Conservation (phyloP, 345 rosid species). For the Boechera retrofracta region DNA sequence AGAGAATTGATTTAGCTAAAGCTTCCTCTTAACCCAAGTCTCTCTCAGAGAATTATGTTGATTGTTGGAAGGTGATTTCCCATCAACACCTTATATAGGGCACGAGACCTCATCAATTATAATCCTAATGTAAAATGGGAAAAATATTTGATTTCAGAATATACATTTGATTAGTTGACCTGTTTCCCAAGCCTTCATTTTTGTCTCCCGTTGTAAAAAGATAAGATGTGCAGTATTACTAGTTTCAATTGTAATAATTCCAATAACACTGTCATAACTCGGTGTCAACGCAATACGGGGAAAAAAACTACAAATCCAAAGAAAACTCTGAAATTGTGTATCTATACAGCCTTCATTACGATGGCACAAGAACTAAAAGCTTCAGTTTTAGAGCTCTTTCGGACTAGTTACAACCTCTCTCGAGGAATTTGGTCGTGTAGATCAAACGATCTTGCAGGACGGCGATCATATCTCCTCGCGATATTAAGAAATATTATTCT, state of each 20-base stretch:
- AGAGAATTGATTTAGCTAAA: too few relatives aligned
- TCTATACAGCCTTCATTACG: conserved; percentile 17
- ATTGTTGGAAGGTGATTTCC: too few relatives aligned
- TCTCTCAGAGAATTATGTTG: too few relatives aligned
- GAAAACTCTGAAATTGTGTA: not conserved
- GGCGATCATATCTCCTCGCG: conserved; percentile 22
- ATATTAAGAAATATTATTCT: conserved; percentile 2
- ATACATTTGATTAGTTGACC: too few relatives aligned
- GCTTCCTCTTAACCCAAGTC: too few relatives aligned
- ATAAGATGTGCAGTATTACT: too few relatives aligned
- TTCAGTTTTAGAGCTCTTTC: conserved; percentile 16
- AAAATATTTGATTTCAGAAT: too few relatives aligned
- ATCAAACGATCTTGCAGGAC: conserved; percentile 15
- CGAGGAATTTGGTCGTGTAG: conserved; percentile 20
- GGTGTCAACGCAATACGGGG: conserved; percentile 45
- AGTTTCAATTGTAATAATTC: conserved; percentile 44
- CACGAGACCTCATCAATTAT: too few relatives aligned
- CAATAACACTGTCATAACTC: conserved; percentile 69
- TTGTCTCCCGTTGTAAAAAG: too few relatives aligned
- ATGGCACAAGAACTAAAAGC: conserved; percentile 12
- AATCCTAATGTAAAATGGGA: too few relatives aligned
- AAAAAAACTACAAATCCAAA: not conserved
- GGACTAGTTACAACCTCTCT: conserved; percentile 22
- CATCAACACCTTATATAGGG: too few relatives aligned
- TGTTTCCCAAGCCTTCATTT: too few relatives aligned